Conservation (phyloP, 495 filamentous ascomycete genomes). For the Glonium stellatum region DNA sequence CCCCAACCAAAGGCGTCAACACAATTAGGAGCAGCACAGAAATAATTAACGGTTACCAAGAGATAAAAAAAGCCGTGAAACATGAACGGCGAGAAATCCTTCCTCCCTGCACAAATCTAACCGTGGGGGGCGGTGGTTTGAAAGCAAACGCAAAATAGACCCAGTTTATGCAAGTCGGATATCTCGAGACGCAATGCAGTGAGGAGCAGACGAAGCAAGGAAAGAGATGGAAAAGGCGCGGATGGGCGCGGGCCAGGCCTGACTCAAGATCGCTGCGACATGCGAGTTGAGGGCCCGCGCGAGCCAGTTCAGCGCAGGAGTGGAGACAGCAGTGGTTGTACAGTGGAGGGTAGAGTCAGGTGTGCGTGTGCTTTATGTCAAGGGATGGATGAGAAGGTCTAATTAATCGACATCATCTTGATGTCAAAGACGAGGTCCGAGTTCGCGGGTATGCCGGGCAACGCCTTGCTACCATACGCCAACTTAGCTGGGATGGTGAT, state of each 20-base stretch:
- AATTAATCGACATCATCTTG: constrained; percentile 69
- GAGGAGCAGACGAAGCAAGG: constrained; percentile 1
- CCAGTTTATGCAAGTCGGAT: constrained; percentile 32
- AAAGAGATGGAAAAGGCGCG: constrained; percentile 12
- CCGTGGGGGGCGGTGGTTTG: not conserved
- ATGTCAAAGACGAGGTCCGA: constrained; percentile 88
- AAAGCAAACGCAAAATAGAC: constrained; percentile 1
- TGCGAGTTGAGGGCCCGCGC: constrained; percentile 6
- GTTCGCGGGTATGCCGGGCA: constrained; percentile 81
- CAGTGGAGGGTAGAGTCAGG: constrained; percentile 19
- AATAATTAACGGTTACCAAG: not conserved
- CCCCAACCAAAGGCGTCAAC: too few relatives aligned
- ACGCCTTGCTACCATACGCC: constrained; percentile 75
- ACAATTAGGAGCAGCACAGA: too few relatives aligned
- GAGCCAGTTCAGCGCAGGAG: constrained; percentile 24
- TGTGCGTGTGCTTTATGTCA: constrained; percentile 5
- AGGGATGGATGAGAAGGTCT: constrained; percentile 7
- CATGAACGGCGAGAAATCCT: constrained; percentile 26
- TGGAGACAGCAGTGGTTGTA: constrained; percentile 21
- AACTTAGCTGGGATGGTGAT: constrained; percentile 77
- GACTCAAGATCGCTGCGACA: too few relatives aligned
- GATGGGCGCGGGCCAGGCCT: not conserved
- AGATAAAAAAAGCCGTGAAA: not conserved
- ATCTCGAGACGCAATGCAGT: constrained; percentile 30
- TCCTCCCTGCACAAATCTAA: constrained; percentile 30